These are phyloP conservation scores for Zymoseptoria ardabiliae DNA, from an alignment of 2,329 filamentous ascomycete genomes.

Conservation along the genomic window DNA sequence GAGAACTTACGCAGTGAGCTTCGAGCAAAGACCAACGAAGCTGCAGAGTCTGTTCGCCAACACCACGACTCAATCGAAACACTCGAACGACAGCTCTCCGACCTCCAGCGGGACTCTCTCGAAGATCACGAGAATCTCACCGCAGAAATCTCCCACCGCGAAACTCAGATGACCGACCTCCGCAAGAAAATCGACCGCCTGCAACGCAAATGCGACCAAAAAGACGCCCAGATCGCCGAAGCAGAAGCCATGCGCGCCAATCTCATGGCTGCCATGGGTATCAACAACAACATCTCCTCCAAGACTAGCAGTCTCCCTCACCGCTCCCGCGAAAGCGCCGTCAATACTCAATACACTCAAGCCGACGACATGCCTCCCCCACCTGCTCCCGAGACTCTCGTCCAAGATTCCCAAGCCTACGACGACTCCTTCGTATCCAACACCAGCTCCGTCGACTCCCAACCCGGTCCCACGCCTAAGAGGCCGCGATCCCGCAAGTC, in stretches of 20 bases:
- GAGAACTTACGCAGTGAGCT: background rate
- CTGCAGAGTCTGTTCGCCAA: background rate
- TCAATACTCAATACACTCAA: slow-evolving; percentile 3
- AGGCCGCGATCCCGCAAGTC: slow-evolving; percentile 32
- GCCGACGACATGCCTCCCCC: slow-evolving; percentile 10
- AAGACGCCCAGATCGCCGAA: slow-evolving; percentile 32
- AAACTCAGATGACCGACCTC: slow-evolving; percentile 16
- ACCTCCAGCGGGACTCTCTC: background rate
- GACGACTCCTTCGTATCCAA: slow-evolving; percentile 21
- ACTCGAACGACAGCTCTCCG: background rate
- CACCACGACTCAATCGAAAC: background rate
- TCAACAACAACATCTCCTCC: slow-evolving; percentile 13
- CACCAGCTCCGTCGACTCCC: slow-evolving; percentile 24
- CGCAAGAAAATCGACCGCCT: slow-evolving; percentile 26
- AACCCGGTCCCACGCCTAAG: slow-evolving; percentile 35
- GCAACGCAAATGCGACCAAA: slow-evolving; percentile 27
- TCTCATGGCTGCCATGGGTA: slow-evolving; percentile 33
- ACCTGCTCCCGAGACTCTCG: slow-evolving; percentile 12
- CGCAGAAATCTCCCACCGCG: slow-evolving; percentile 6
- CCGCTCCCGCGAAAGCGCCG: slow-evolving; percentile 12
- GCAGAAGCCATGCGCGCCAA: slow-evolving; percentile 32
- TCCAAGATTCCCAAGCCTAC: slow-evolving; percentile 9
- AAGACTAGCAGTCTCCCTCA: slow-evolving; percentile 10
- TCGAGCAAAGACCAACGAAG: background rate
- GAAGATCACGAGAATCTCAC: background rate